Base-by-base conservation (phyloP, 768 basidiomycete species). In the Collybiopsis confluens region DNA sequence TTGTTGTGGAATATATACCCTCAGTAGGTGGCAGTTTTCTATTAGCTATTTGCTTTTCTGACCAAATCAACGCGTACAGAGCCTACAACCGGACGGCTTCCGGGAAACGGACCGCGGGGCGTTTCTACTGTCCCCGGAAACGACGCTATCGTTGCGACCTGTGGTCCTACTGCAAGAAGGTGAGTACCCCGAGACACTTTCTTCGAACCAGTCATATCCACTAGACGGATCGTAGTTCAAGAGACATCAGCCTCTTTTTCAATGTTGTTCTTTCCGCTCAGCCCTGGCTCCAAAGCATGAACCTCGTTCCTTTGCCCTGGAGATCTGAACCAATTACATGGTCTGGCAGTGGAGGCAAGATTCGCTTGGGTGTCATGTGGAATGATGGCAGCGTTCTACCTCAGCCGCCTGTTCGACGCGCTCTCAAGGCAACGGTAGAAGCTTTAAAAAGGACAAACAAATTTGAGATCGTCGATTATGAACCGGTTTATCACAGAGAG, bases 101-200 rank as follows among this genome's bases (percentile, higher is more conserved):
- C 84, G 1, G 82, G 78, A 56, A 60, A 66, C 33, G 71, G 42
- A 4, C n/a, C 42, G 24, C 24, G 72, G 43, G 66, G 60, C 36
- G 58, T 36, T 67, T 74, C 2, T 47, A 65, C 21, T 78, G 75
- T 64, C 68, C 76, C 18, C 54, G 75, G 47, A 64, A 76, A 64
- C 78, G 85, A 46, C 73, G 78, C 56, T 74, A 85, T 62, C 70
- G 69, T 41, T 6, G 78, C 80, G 21, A 78, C 82, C 11, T 69
- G 81, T 15, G 84, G 84, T 1, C 84, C 84, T 13, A 67, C 85
- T 61, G 74, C 2, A 60, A 61, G 47, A 70, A 76, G 42, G 56
- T 83, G 45, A 62, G 76, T 42, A 18, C 24, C 4, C 21, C 30
- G 13, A 30, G 9, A 5, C 6, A 33, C 18, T 27, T 26, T 10